These are phyloP conservation scores for Colletotrichum tropicicola DNA, from an alignment of 2,329 filamentous ascomycete species.

Conservation along the genomic window DNA sequence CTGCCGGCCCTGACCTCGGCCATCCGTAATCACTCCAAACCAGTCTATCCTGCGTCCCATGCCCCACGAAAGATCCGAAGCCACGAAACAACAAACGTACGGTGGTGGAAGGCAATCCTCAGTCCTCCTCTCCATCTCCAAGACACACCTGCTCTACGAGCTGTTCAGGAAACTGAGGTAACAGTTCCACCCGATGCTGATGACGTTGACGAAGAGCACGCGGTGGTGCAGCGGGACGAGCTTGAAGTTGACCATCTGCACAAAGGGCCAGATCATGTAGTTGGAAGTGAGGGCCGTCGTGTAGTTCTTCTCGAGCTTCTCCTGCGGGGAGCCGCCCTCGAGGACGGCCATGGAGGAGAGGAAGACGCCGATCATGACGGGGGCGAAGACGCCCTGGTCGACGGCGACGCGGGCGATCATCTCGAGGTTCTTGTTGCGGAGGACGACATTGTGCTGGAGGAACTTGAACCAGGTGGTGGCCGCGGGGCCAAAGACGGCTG, in stretches of 20 bases:
- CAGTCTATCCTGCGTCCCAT: constrained; percentile 11
- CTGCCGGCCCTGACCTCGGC: neutral
- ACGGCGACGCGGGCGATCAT: constrained; percentile 81
- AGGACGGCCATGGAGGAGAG: constrained; percentile 84
- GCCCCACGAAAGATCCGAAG: neutral
- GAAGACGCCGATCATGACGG: constrained; percentile 84
- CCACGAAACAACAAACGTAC: neutral
- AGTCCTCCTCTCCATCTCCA: neutral
- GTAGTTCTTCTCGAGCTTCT: constrained; percentile 80
- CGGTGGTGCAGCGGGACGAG: constrained; percentile 85
- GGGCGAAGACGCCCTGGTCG: constrained; percentile 87
- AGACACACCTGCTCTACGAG: constrained; percentile 41
- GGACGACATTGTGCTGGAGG: constrained; percentile 74
- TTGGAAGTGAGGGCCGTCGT: constrained; percentile 79
- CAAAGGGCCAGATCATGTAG: constrained; percentile 87
- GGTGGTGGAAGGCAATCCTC: neutral
- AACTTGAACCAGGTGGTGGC: constrained; percentile 89
- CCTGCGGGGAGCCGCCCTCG: constrained; percentile 68
- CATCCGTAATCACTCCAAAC: neutral
- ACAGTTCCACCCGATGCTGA: constrained; percentile 75
- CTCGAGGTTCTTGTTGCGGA: constrained; percentile 72
- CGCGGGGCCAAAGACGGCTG: constrained; percentile 85
- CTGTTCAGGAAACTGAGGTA: constrained; percentile 71
- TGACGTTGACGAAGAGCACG: constrained; percentile 85
- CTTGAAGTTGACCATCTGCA: constrained; percentile 89